Evolutionary conservation across 306 rosid genomes (phyloP).

Genomic region (Boehmeria nivea): DNA sequence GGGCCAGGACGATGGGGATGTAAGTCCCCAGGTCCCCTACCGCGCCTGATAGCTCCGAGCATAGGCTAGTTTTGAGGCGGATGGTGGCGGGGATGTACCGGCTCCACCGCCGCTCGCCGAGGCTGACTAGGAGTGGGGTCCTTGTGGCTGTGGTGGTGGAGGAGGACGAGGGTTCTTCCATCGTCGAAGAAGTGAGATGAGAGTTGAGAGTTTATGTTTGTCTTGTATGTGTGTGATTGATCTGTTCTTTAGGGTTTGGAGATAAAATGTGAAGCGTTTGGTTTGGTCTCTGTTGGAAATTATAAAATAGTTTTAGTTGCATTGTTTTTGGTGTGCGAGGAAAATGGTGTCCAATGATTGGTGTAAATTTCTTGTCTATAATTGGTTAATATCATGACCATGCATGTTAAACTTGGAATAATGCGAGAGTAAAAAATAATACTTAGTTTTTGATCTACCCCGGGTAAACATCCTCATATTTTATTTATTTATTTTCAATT

Average conservation of each 20-base stretch:
- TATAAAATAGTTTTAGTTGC: too few relatives aligned
- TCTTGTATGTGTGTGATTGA: neutral
- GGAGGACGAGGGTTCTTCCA: conserved; percentile 16
- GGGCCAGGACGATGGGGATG: conserved; percentile 69
- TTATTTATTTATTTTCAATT: too few relatives aligned
- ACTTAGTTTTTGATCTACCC: too few relatives aligned
- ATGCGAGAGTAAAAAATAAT: too few relatives aligned
- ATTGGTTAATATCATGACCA: too few relatives aligned
- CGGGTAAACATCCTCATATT: too few relatives aligned
- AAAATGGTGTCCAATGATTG: too few relatives aligned
- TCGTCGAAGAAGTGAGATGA: neutral
- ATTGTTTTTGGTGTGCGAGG: too few relatives aligned
- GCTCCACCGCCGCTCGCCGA: conserved; percentile 16
- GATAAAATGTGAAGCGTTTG: neutral
- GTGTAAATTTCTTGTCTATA: too few relatives aligned
- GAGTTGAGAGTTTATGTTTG: neutral
- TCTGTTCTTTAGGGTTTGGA: neutral
- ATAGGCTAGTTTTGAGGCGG: conserved; percentile 43
- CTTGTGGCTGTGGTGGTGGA: conserved; percentile 14
- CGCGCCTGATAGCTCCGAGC: conserved; percentile 64
- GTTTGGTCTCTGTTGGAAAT: too few relatives aligned
- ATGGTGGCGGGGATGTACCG: conserved; percentile 34
- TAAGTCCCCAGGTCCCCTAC: conserved; percentile 77
- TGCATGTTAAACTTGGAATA: too few relatives aligned
- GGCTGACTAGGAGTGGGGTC: conserved; percentile 21